Base-by-base conservation (phyloP, 345 rosid species). In the Eucalyptus melliodora region DNA sequence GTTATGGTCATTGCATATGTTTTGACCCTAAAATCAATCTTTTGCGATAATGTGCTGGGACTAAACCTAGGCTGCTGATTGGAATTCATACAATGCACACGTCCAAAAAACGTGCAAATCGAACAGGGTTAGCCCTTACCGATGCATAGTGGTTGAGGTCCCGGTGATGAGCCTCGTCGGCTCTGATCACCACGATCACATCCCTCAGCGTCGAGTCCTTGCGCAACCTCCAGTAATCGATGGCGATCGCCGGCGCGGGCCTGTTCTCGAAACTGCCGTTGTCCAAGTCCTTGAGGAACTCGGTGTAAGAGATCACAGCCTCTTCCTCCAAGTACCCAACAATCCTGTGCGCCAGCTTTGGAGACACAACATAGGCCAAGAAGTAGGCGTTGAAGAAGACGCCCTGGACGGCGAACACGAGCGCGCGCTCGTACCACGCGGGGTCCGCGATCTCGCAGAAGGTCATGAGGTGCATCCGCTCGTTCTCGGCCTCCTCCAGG, bases 401-500 rank as follows among this genome's bases (percentile, higher is more conserved):
- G 47, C 95, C 97, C 87, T 94, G 95, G 40, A 95, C 97, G 2
- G 94, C 92, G n/a, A 95, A 88, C 44, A 95, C 95, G 23, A 95
- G 89, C 5, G 94, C 95, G 1, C 97, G 91, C 85, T 95, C 96
- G 80, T 92, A 93, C 97, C 95, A 94, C 87, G 91, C 80, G 53
- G 97, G 97, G 67, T 92, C 69, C 19, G 96, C 93, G 42, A 94
- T 44, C 86, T 94, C 96, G 65, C 94, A 90, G 93, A 95, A 94
- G 80, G 95, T 95, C 96, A 95, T 94, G 65, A 95, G 93, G 89
- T 95, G 96, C 96, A 95, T 94, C 34, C 96, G 92, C 93, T 95
- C 95, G 89, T 95, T 95, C 89, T 94, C 95, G 11, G 97, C 96
- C 69, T 95, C 97, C 90, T 95, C 97, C 3, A 95, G 87, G 86